phyloP scores from a whole-genome alignment of 805 yeast genomes.

The Candida boleticola region DNA sequence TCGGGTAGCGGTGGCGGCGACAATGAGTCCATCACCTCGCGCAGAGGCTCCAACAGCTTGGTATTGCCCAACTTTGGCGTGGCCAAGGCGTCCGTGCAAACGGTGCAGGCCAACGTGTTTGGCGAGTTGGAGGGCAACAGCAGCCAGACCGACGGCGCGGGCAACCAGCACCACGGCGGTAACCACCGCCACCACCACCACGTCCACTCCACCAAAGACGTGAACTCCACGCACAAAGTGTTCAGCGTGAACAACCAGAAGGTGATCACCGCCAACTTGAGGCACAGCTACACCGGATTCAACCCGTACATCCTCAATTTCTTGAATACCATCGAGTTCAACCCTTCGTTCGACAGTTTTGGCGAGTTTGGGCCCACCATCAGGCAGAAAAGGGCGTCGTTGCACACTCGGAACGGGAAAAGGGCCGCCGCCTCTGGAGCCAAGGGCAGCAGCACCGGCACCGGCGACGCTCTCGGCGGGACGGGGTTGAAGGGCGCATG shows the following conservation, averaged over 20 bases:
- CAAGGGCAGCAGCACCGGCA: neutral
- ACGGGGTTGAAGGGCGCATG: conserved; percentile 46
- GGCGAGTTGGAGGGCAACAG: conserved; percentile 41
- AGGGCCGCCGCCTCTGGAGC: neutral
- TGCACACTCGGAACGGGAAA: neutral
- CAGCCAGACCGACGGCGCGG: conserved; percentile 14
- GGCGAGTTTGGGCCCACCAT: conserved; percentile 59
- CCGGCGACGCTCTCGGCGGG: neutral
- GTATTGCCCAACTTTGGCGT: conserved; percentile 29
- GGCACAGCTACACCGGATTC: conserved; percentile 65
- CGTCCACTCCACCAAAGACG: conserved; percentile 16
- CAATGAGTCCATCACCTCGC: conserved; percentile 3
- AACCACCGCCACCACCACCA: conserved; percentile 12
- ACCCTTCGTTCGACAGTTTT: conserved; percentile 58
- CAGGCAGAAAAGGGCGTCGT: conserved; percentile 3
- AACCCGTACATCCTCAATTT: conserved; percentile 62
- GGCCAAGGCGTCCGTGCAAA: conserved; percentile 37
- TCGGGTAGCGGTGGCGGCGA: conserved; percentile 2
- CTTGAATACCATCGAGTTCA: conserved; percentile 51
- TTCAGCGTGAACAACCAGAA: conserved; percentile 30
- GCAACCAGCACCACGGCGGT: conserved; percentile 3
- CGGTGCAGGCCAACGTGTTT: conserved; percentile 40
- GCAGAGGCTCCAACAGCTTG: conserved; percentile 21
- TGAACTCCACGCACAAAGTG: conserved; percentile 37
- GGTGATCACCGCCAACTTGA: conserved; percentile 33